Conservation (phyloP, 768 basidiomycete species). For the Lepiota brunneoincarnata region DNA sequence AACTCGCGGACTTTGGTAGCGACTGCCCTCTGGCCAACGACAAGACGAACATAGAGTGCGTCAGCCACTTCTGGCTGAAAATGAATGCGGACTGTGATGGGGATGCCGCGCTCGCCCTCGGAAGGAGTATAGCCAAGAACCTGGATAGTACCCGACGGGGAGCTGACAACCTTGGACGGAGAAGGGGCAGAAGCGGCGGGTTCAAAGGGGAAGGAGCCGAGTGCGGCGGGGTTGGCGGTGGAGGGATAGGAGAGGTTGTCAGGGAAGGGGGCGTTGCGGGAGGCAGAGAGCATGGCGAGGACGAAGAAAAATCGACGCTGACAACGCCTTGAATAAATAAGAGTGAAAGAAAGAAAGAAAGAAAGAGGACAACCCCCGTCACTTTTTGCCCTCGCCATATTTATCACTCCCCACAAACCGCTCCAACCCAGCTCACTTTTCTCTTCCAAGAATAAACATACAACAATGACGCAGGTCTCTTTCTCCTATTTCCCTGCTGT, state of each 20-base stretch:
- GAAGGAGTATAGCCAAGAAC: constrained; percentile 64
- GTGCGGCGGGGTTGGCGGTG: constrained; percentile 3
- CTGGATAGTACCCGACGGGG: constrained; percentile 53
- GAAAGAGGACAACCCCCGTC: not conserved
- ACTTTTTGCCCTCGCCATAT: not conserved
- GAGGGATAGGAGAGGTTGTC: constrained; percentile 1
- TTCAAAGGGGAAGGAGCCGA: constrained; percentile 11
- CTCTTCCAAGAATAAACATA: not conserved
- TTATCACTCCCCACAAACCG: constrained; percentile 6
- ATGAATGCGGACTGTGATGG: constrained; percentile 62
- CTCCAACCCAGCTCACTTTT: not conserved
- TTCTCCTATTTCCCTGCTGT: not conserved
- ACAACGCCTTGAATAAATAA: not conserved
- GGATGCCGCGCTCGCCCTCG: constrained; percentile 61
- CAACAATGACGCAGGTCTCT: constrained; percentile 8
- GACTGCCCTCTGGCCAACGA: constrained; percentile 68
- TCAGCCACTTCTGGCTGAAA: constrained; percentile 51
- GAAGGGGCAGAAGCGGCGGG: constrained; percentile 5
- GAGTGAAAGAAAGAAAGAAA: not conserved
- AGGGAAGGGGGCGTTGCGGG: constrained; percentile 12
- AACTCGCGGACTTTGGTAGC: constrained; percentile 62
- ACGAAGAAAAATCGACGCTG: not conserved
- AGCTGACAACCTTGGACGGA: constrained; percentile 33
- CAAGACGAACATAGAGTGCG: constrained; percentile 65
- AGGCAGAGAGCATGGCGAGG: constrained; percentile 10